Percentiles rank a stretch among this genome's conserved stretches.
Conservation (phyloP, 495 filamentous ascomycete genomes). For the Pyronema omphalodes region DNA sequence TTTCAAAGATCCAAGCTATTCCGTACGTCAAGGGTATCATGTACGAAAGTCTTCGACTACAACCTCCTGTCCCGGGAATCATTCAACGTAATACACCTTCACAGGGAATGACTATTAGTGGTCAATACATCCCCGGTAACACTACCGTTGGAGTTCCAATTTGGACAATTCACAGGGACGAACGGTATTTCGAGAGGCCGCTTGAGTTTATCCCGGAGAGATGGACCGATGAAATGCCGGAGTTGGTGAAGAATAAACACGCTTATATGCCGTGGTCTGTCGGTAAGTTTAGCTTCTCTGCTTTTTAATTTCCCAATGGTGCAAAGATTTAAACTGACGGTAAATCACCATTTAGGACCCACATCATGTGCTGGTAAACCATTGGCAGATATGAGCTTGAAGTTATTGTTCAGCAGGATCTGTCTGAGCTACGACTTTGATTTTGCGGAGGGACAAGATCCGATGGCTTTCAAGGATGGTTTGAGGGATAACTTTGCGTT, state of each 20-base stretch:
- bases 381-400: too few species aligned
- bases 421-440: too few species aligned
- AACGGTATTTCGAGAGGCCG: conserved; percentile 11
- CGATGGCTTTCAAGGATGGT: too few species aligned
- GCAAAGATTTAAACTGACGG: background rate
- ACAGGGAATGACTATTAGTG: conserved; percentile 26
- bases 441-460: too few species aligned
- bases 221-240: conserved; percentile 4
- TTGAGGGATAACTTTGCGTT: too few species aligned
- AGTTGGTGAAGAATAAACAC: background rate
- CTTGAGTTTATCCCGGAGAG: conserved; percentile 17
- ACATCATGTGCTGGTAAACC: too few species aligned
- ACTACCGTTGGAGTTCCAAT: conserved; percentile 7
- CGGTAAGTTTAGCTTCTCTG: background rate
- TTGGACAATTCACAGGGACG: background rate
- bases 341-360: too few species aligned
- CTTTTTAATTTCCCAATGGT: background rate
- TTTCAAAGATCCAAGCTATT: conserved; percentile 14
- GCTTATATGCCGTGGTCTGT: background rate
- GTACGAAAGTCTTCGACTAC: conserved; percentile 36
- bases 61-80: conserved; percentile 31
- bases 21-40: conserved; percentile 31
- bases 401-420: too few species aligned
- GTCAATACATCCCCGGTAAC: conserved; percentile 29
- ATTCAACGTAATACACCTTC: conserved; percentile 30